Percentiles rank a stretch among this genome's conserved stretches.
phyloP scores from a whole-genome alignment of 129 eudicot species.

The Rutidosis leptorrhynchoides region DNA sequence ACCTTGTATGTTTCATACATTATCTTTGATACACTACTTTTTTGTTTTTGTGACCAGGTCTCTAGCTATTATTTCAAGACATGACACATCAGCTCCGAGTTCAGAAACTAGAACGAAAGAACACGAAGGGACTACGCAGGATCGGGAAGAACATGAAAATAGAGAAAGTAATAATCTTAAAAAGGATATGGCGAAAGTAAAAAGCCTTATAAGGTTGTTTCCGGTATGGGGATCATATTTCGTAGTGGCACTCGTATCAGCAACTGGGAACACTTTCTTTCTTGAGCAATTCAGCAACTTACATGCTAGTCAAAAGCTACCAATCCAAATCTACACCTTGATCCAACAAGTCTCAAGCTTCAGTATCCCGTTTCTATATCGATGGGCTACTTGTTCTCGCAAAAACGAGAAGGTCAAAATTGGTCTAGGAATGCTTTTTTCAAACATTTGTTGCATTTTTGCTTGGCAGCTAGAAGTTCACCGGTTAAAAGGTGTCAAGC shows the following conservation, averaged over 20 bases:
- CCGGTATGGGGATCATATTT: slow-evolving; percentile 22
- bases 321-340: slow-evolving; percentile 17
- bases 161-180: background rate
- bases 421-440: slow-evolving; percentile 22
- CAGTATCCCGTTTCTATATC: slow-evolving; percentile 4
- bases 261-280: slow-evolving; percentile 19
- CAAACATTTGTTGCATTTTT: background rate
- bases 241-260: slow-evolving; percentile 4
- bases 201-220: slow-evolving; percentile 8
- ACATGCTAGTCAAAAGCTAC: background rate
- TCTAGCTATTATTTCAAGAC: background rate
- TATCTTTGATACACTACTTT: too few relatives aligned
- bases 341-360: slow-evolving; percentile 11
- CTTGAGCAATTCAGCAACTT: slow-evolving; percentile 1
- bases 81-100: background rate
- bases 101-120: background rate
- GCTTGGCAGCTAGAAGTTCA: slow-evolving; percentile 14
- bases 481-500: slow-evolving; percentile 4
- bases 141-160: background rate
- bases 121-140: background rate
- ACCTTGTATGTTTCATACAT: too few relatives aligned
- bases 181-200: slow-evolving; percentile 6
- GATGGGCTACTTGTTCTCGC: background rate
- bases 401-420: slow-evolving; percentile 14
- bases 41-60: background rate